Percentiles rank a stretch among this genome's conserved stretches.
These are phyloP conservation scores for Ganoderma meredithae DNA, from an alignment of 1,284 basidiomycete species.

Conservation along the genomic window DNA sequence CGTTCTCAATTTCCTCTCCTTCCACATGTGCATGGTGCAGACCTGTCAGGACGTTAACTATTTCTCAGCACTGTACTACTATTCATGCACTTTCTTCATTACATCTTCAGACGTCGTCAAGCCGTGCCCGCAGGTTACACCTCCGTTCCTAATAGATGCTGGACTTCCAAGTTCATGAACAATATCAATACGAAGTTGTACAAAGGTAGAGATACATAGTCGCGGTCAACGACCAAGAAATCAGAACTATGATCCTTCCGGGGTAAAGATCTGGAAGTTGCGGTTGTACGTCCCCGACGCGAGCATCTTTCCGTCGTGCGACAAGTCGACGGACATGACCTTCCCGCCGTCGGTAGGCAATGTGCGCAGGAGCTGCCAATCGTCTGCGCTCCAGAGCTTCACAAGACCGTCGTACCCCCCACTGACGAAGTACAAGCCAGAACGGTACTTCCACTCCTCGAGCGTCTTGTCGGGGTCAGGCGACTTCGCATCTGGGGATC, in stretches of 20 bases:
- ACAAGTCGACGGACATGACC: slow-evolving; percentile 97
- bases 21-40: slow-evolving; percentile 12
- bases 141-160: neutral
- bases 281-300: slow-evolving; percentile 93
- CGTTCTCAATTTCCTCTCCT: neutral
- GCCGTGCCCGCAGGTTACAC: neutral
- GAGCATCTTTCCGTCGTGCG: slow-evolving; percentile 83
- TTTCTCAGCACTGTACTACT: slow-evolving; percentile 31
- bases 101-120: neutral
- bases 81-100: slow-evolving; percentile 19
- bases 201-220: slow-evolving; percentile 3
- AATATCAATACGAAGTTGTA: neutral
- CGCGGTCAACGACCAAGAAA: neutral
- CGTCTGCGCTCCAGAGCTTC: slow-evolving; percentile 97
- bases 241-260: slow-evolving; percentile 55
- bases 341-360: slow-evolving; percentile 95
- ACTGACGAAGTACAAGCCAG: slow-evolving; percentile 93
- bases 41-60: slow-evolving; percentile 19
- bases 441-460: slow-evolving; percentile 78
- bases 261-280: slow-evolving; percentile 91
- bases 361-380: slow-evolving; percentile 92
- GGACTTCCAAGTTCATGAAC: neutral
- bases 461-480: slow-evolving; percentile 26
- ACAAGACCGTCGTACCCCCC: slow-evolving; percentile 96
- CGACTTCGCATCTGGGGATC: slow-evolving; percentile 29